These are phyloP conservation scores for Pichiaceae sp. DNA, from an alignment of 1,139 yeast genomes.

Conservation along the genomic window DNA sequence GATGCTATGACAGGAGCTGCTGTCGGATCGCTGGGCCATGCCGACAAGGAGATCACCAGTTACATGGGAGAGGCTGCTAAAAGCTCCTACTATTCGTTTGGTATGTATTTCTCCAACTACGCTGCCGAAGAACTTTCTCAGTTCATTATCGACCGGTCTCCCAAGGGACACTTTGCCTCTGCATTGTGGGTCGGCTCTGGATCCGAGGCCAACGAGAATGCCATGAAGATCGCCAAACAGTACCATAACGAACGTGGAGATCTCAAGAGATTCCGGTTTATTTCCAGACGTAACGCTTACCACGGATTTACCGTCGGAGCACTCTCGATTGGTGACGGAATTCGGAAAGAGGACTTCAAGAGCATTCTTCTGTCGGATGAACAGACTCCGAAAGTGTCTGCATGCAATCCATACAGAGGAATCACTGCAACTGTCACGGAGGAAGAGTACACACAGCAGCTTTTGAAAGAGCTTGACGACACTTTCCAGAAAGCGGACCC, in stretches of 20 bases:
- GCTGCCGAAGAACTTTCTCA: slow-evolving; percentile 41
- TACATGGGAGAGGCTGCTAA: slow-evolving; percentile 42
- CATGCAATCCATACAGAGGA: slow-evolving; percentile 43
- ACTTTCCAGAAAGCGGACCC: slow-evolving; percentile 44
- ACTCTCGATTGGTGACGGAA: slow-evolving; percentile 36
- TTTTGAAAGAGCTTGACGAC: slow-evolving; percentile 41
- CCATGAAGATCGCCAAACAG: slow-evolving; percentile 47
- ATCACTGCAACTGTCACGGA: slow-evolving; percentile 35
- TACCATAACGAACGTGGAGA: slow-evolving; percentile 45
- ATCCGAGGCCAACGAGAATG: slow-evolving; percentile 48
- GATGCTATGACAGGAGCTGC: slow-evolving; percentile 64
- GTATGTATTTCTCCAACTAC: slow-evolving; percentile 32
- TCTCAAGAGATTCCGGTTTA: slow-evolving; percentile 38
- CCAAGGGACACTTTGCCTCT: slow-evolving; percentile 34
- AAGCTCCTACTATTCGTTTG: slow-evolving; percentile 34
- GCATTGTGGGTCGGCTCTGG: slow-evolving; percentile 46
- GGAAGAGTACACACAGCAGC: slow-evolving; percentile 39
- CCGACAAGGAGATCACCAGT: slow-evolving; percentile 42
- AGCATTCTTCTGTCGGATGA: slow-evolving; percentile 33
- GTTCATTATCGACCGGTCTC: slow-evolving; percentile 37
- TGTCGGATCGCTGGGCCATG: slow-evolving; percentile 50
- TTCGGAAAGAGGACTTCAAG: slow-evolving; percentile 34
- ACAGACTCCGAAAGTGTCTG: slow-evolving; percentile 38
- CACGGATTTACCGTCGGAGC: slow-evolving; percentile 56
- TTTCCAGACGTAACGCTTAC: slow-evolving; percentile 46